Conservation (phyloP, 2,329 filamentous ascomycete species). For the Aspergillus persii region DNA sequence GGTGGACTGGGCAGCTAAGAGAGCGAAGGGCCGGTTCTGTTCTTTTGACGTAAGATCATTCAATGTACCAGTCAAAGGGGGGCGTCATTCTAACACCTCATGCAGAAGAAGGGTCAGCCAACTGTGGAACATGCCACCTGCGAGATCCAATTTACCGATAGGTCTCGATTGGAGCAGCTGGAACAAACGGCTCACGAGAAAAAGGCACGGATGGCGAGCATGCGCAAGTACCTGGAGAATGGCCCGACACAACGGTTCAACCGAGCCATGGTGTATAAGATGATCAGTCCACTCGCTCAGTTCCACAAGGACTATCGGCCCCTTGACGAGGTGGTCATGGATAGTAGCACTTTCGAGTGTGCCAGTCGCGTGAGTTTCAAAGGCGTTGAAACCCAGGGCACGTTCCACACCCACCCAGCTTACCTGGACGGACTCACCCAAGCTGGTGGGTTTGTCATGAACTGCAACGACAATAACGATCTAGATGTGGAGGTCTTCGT, state of each 20-base stretch:
- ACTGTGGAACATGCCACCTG: background rate
- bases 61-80: background rate
- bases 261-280: background rate
- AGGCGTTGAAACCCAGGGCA: slow-evolving; percentile 8
- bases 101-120: background rate
- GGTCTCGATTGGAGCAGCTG: background rate
- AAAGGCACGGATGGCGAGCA: background rate
- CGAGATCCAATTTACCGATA: background rate
- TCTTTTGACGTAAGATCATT: background rate
- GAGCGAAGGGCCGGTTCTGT: slow-evolving; percentile 1
- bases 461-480: slow-evolving; percentile 14
- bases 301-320: background rate
- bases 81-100: background rate
- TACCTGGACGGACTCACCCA: slow-evolving; percentile 16
- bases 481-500: slow-evolving; percentile 15
- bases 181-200: background rate
- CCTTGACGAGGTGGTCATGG: background rate
- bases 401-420: slow-evolving; percentile 13
- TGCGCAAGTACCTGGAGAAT: background rate
- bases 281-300: background rate
- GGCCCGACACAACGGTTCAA: background rate
- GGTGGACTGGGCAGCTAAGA: slow-evolving; percentile 16
- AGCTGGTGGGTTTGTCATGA: slow-evolving; percentile 16
- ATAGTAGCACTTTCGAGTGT: background rate
- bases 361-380: slow-evolving; percentile 1